Percentiles rank a stretch among this genome's conserved stretches.
phyloP scores from a whole-genome alignment of 768 basidiomycete species.

The Sarcodon sp. region DNA sequence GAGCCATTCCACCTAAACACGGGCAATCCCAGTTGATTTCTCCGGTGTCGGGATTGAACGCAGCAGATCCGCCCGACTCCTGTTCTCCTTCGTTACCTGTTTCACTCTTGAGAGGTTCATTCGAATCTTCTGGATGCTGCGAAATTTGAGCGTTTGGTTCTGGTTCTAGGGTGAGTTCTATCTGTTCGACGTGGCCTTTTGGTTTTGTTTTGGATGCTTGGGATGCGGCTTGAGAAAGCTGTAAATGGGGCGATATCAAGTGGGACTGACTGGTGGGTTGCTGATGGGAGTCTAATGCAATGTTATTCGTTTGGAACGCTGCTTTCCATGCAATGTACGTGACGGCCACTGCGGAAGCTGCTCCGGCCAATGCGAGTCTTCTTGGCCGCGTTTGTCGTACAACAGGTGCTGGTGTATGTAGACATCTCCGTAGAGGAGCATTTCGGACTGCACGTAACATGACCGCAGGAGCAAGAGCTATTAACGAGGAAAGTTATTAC shows the following conservation, averaged over 20 bases:
- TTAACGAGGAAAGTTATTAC: no score
- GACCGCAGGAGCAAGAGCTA: no score
- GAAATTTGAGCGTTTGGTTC: neutral
- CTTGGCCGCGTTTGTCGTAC: slow-evolving; percentile 8
- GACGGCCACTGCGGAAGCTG: slow-evolving; percentile 17
- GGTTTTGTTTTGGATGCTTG: neutral
- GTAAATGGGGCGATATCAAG: neutral
- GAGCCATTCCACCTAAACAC: slow-evolving; percentile 96
- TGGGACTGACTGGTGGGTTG: neutral
- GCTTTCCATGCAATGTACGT: slow-evolving; percentile 20
- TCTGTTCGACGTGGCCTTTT: neutral
- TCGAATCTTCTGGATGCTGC: neutral
- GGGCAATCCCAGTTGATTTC: slow-evolving; percentile 99
- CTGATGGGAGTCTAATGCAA: slow-evolving; percentile 12
- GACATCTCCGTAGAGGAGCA: slow-evolving; percentile 35
- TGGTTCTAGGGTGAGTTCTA: neutral
- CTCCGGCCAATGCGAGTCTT: slow-evolving; percentile 12
- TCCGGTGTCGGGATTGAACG: slow-evolving; percentile 92
- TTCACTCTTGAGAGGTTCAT: neutral
- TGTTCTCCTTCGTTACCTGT: neutral
- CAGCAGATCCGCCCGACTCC: slow-evolving; percentile 21
- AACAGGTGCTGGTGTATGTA: slow-evolving; percentile 29
- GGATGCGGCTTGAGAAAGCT: neutral
- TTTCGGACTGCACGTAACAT: slow-evolving; percentile 48
- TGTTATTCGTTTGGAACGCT: slow-evolving; percentile 6